A percentile compares a stretch with the other conserved stretches of the same genome.
Conservation (phyloP, 1,284 basidiomycete species). For the Tranzscheliella williamsii region DNA sequence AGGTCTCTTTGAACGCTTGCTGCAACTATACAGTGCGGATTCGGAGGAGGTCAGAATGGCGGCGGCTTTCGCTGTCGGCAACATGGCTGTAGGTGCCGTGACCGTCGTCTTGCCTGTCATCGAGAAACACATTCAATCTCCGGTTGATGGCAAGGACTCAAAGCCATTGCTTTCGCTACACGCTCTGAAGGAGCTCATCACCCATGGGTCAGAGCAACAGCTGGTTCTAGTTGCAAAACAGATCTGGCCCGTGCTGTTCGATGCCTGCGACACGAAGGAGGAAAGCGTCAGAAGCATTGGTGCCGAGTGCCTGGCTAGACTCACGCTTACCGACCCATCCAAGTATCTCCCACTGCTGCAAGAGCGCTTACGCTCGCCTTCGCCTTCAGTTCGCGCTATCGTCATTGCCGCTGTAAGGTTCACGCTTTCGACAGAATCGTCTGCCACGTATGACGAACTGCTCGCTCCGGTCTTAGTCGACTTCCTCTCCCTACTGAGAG, state of each 20-base stretch:
- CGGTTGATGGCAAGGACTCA: constrained; percentile 59
- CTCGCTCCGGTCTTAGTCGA: constrained; percentile 83
- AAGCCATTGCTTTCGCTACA: constrained; percentile 72
- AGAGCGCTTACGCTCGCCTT: constrained; percentile 69
- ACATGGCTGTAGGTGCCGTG: constrained; percentile 89
- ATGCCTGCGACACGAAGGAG: constrained; percentile 65
- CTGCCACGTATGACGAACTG: constrained; percentile 81
- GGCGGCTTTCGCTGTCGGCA: constrained; percentile 67
- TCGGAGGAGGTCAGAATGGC: constrained; percentile 52
- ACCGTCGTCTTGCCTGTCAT: constrained; percentile 82
- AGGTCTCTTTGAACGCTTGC: constrained; percentile 32
- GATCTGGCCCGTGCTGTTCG: constrained; percentile 76
- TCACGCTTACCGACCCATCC: constrained; percentile 85
- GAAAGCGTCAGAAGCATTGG: constrained; percentile 92
- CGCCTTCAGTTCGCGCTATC: constrained; percentile 69
- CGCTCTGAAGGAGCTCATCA: constrained; percentile 93
- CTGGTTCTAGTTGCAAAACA: constrained; percentile 80
- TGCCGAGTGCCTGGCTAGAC: constrained; percentile 92
- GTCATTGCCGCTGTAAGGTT: constrained; percentile 93
- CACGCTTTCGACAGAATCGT: constrained; percentile 81
- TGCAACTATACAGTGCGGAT: constrained; percentile 24
- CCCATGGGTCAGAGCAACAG: constrained; percentile 80
- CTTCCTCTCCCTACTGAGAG: constrained; percentile 84
- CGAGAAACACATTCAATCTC: constrained; percentile 73
- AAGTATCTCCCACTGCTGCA: constrained; percentile 72